Evolutionary conservation across 164 flowering plant species (phyloP), one percentile per base, ranked within the genome.

Genomic region (Tetracentron sinense): DNA sequence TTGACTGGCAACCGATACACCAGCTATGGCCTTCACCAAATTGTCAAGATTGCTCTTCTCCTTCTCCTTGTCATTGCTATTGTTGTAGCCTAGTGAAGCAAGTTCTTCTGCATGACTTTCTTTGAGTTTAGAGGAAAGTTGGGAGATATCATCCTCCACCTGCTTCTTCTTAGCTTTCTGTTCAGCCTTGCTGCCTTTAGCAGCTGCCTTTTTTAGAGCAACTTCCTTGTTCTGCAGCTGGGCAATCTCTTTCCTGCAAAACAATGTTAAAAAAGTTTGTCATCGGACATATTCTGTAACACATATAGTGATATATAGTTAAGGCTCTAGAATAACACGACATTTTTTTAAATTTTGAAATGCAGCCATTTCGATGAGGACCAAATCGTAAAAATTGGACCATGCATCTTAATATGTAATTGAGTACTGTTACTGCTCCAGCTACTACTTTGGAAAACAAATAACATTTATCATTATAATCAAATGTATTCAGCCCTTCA

Each of bases 181-280:
- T 64, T 94, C 97, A 33, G 97, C 96, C 74, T 94, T 94, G 87
- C 99, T 91, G 38, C 99, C 99, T 77, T 81, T 89, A 21, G 97
- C 97, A 53, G 98, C 97, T 15, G 85, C 89, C 74, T 86, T 88
- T 58, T 85, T 89, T 77, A 91, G 26, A 47, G 72, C 85, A 60
- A 71, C 58, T 74, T 94, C 96, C 70, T 86, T 89, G 84, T 83
- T 77, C 76, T 88, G 92, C 69, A 94, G 82, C 65, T 84, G 75
- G 4, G 79, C 48, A 25, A 75, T 86, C 81, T 91, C 99, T 69
- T 86, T 83, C 78, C 97, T 94, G 83, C 54, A 72, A 72, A 50
- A 19, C n/a, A n/a, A n/a, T n/a, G n/a, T n/a, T n/a, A n/a, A n/a
- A n/a, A n/a, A n/a, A n/a, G n/a, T n/a, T n/a, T n/a, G n/a, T n/a